phyloP scores from a whole-genome alignment of 2,329 filamentous ascomycete species.

The Cyclaneusma minus region DNA sequence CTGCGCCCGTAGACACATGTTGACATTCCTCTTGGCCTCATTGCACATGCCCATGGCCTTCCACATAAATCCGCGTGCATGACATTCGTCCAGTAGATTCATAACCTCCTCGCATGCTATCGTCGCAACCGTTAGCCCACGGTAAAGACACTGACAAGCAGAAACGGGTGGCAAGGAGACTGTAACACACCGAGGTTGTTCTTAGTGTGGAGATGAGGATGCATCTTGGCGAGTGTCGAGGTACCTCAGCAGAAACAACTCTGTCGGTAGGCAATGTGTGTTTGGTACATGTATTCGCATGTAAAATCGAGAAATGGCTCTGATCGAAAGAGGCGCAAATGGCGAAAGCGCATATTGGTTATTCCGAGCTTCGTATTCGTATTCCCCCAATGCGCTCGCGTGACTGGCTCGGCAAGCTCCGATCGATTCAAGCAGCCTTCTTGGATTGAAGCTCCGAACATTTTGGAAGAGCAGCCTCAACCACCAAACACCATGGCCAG shows the following conservation, averaged over 20 bases:
- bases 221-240: constrained; percentile 50
- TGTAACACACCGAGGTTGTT: constrained; percentile 60
- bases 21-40: constrained; percentile 68
- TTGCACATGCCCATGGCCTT: constrained; percentile 88
- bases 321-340: no score
- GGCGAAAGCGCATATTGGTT: no score
- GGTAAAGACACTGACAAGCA: constrained; percentile 2
- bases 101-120: constrained; percentile 91
- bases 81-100: constrained; percentile 86
- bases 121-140: constrained; percentile 9
- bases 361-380: no score
- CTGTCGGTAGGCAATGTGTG: no score
- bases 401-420: no score
- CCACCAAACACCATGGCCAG: constrained; percentile 18
- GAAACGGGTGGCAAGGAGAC: background rate
- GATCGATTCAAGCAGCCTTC: no score
- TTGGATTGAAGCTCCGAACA: no score
- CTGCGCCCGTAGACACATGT: constrained; percentile 69
- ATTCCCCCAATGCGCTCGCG: no score
- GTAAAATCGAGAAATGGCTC: no score
- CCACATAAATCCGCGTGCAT: constrained; percentile 80
- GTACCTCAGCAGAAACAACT: no score
- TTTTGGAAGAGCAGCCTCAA: constrained; percentile 3
- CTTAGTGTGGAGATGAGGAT: constrained; percentile 92
- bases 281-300: no score